Base-by-base conservation (phyloP, 2,329 filamentous ascomycete species). In the Diplodia seriata region DNA sequence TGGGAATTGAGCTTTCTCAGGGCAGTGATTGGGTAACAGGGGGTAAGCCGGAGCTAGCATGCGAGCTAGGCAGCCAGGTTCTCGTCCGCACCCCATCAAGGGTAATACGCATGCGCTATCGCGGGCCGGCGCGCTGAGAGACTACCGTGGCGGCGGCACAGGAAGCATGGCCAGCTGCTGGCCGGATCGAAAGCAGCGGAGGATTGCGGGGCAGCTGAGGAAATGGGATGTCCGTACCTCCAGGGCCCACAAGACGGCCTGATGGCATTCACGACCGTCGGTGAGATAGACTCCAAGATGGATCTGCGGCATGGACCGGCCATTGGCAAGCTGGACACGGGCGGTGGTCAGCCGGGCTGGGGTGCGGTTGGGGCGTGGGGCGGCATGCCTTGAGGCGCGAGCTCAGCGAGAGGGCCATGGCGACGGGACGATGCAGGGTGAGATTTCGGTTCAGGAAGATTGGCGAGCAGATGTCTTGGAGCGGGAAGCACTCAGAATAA, bases 211-310 rank as follows among this genome's bases (percentile, higher is more conserved):
- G 40, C 26, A 38, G 40, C 40, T 49, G 43, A 38, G 43, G 47
- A 50, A 38, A 51, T 26, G n/a, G 29, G 18, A 50, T 18, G 18
- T 40, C 43, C 54, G 26, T 69, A 82, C 83, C 64, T 82, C 80
- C 1, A 91, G 80, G 11, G 85, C 89, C 77, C 80, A 85, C 55
- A 79, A 80, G 1, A 92, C 87, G 1, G 89, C 83, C 31, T 81
- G 76, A 11, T 80, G 81, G 20, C 87, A 88, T 74, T 91, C 88
- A 31, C 76, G 76, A 1, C 89, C 87, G 3, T 85, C 86, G 77
- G 90, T 91, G 80, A 90, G 83, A 79, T 93, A 93, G 12, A 93
- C 86, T 4, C 91, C 91, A 1, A 93, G 85, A 71, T 93, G 90
- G 71, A 93, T 87, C 72, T 86, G 86, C 15, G 91, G 91, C 78